Conservation (phyloP, 2,329 filamentous ascomycete genomes). For the Colletotrichum sp. region DNA sequence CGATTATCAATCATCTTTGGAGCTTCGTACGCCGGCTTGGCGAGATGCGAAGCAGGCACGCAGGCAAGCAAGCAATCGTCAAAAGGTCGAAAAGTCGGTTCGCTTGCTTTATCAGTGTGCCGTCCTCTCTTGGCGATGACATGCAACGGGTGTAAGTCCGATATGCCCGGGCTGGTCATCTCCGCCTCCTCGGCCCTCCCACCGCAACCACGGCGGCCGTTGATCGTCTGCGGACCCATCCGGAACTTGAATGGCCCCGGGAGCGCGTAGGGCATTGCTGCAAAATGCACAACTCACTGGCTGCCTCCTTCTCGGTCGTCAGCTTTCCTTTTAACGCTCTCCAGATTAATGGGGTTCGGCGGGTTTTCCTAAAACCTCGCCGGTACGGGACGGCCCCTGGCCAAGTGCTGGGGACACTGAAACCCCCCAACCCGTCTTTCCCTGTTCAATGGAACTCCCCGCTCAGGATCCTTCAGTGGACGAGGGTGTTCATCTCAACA, state of each 20-base stretch:
- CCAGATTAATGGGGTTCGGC: background rate
- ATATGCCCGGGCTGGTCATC: background rate
- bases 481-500: conserved; percentile 6
- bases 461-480: background rate
- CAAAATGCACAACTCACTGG: background rate
- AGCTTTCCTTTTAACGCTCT: background rate
- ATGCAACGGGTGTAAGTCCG: background rate
- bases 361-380: background rate
- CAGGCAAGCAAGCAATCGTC: background rate
- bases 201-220: background rate
- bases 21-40: background rate
- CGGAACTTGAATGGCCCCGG: background rate
- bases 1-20: background rate
- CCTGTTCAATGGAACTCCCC: background rate
- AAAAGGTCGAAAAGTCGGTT: background rate
- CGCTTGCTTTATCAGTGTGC: background rate
- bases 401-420: background rate
- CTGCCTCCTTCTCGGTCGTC: background rate
- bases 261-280: background rate
- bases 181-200: background rate
- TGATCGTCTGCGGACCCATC: background rate
- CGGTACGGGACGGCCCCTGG: background rate
- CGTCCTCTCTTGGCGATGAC: background rate
- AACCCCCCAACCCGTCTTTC: background rate
- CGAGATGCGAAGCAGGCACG: background rate